Evolutionary conservation across 2,329 filamentous ascomycete genomes (phyloP), one percentile per base, ranked within the genome.

Genomic region (Calonectria montana): DNA sequence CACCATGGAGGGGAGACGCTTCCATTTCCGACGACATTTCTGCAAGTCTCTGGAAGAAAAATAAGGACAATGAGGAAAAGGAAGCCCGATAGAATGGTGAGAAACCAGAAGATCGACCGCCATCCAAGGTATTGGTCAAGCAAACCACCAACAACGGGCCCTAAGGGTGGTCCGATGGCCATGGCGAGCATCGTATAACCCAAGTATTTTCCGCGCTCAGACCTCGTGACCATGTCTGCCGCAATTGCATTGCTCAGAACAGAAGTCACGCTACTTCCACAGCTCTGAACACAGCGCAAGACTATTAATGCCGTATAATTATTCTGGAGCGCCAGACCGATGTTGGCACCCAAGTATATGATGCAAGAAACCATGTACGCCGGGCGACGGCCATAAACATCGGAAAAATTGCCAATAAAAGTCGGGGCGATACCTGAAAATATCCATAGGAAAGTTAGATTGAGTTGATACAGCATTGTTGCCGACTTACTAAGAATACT

Each of bases 281-380:
- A 83, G 21, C 85, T 84, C 77, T 89, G 87, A 13, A 89, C 57
- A 4, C 81, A 84, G 35, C 87, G 82, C 48, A 88, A 85, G 16
- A 85, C 77, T 70, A 89, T 79, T 47, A 88, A 80, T 12, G 83
- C 75, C 0, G 80, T 78, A 73, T 86, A 87, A 61, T 82, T 86
- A 2, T 81, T 80, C 10, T 82, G 83, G 12, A 87, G 81, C 4
- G 81, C 86, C 16, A 89, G 81, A 0, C 80, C 83, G 29, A 88
- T 80, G 67, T 87, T 88, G 9, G 87, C 81, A 41, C 82, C 69
- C 4, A 88, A 81, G 69, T 87, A 89, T 13, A 89, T 82, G 45
- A 80, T 45, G 47, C 89, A 86, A 8, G 84, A 85, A 27, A 82
- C 82, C 37, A 86, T 82, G 69, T 85, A 87, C n/a, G 85, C 82